phyloP scores from a whole-genome alignment of 805 yeast species.

The Wickerhamomyces hampshirensis region DNA sequence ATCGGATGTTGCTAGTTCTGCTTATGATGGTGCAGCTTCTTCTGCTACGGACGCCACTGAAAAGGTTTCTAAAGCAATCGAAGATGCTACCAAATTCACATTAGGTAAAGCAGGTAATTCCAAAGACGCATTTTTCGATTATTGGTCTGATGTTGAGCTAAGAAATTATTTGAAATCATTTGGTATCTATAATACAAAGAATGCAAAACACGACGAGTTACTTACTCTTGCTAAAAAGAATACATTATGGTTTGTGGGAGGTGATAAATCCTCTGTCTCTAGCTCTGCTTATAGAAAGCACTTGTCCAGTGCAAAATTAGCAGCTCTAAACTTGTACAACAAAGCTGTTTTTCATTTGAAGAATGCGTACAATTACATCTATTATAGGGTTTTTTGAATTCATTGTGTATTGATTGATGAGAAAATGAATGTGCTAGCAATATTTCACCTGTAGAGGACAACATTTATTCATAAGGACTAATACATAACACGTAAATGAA shows the following conservation, averaged over 20 bases:
- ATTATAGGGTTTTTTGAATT: slow-evolving; percentile 5
- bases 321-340: slow-evolving; percentile 7
- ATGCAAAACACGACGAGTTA: slow-evolving; percentile 31
- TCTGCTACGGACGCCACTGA: slow-evolving; percentile 3
- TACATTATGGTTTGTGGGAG: slow-evolving; percentile 34
- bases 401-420: no score
- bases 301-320: slow-evolving; percentile 6
- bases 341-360: slow-evolving; percentile 3
- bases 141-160: slow-evolving; percentile 41
- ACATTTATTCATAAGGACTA: no score
- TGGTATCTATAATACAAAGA: slow-evolving; percentile 32
- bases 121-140: slow-evolving; percentile 27
- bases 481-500: no score
- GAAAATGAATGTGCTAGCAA: no score
- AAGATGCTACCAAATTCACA: slow-evolving; percentile 11
- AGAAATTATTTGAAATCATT: slow-evolving; percentile 35
- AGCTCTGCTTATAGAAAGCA: slow-evolving; percentile 2
- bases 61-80: slow-evolving; percentile 11
- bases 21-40: slow-evolving; percentile 1
- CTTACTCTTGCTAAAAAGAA: slow-evolving; percentile 35
- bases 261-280: slow-evolving; percentile 12
- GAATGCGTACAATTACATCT: slow-evolving; percentile 8
- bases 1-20: slow-evolving; percentile 13
- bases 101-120: slow-evolving; percentile 6
- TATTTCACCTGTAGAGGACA: no score